Conservation (phyloP, 257 asterid species). For the Solanum megistacrolobum region DNA sequence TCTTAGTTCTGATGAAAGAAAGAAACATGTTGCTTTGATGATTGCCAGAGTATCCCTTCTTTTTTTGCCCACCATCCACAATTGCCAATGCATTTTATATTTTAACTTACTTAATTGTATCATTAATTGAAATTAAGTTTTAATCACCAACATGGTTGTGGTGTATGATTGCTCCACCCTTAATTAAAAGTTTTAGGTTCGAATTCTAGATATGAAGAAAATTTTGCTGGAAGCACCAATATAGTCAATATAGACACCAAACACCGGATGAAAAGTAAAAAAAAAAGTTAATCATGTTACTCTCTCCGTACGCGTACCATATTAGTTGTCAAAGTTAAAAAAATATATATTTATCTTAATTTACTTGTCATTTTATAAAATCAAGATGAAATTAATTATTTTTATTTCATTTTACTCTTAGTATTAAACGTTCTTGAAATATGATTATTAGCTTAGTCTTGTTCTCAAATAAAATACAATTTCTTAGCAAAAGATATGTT, state of each 20-base stretch:
- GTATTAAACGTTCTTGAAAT: not conserved
- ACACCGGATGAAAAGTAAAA: too few relatives aligned
- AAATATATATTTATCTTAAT: not conserved
- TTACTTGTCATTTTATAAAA: not conserved
- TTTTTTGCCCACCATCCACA: not conserved
- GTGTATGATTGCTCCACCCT: not conserved
- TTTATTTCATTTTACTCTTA: too few relatives aligned
- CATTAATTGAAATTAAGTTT: not conserved
- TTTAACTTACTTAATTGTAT: not conserved
- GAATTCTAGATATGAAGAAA: not conserved
- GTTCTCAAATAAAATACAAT: too few relatives aligned
- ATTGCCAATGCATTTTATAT: not conserved
- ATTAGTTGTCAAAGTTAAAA: not conserved
- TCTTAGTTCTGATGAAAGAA: conserved; percentile 26
- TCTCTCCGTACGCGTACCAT: not conserved
- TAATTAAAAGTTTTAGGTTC: too few relatives aligned
- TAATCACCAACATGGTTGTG: not conserved
- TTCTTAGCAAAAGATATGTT: too few relatives aligned
- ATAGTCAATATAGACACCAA: not conserved
- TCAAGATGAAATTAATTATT: not conserved
- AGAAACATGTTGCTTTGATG: conserved; percentile 63
- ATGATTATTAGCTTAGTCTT: not conserved
- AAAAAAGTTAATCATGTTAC: not conserved
- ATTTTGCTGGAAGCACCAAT: not conserved
- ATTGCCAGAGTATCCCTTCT: conserved; percentile 40